phyloP scores from a whole-genome alignment of 2,329 filamentous ascomycete species.

The Coniochaeta ligniaria region DNA sequence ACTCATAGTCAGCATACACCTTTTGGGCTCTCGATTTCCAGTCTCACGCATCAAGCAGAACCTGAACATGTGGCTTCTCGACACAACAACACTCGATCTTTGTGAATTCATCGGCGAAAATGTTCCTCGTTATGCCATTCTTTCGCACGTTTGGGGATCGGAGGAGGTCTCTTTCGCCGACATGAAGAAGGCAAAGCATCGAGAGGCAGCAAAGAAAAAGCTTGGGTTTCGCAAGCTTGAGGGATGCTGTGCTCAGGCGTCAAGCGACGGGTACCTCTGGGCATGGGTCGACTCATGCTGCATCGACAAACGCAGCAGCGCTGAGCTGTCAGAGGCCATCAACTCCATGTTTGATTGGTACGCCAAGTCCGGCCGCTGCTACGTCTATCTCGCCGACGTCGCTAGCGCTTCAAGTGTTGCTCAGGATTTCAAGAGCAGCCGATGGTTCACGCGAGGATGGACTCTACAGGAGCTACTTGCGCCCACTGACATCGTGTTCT shows the following conservation, averaged over 20 bases:
- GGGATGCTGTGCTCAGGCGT: not conserved
- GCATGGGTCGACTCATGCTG: not conserved
- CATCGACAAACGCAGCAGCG: not conserved
- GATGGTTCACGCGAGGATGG: constrained; percentile 6
- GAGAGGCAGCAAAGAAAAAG: not conserved
- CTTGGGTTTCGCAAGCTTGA: not conserved
- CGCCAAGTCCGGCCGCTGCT: not conserved
- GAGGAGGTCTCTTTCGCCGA: not conserved
- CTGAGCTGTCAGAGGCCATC: not conserved
- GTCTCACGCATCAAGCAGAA: too few species aligned
- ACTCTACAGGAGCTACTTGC: constrained; percentile 4
- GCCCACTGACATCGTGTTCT: not conserved
- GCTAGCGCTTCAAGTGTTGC: too few species aligned
- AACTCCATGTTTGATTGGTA: not conserved
- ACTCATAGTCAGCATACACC: too few species aligned
- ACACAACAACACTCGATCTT: not conserved
- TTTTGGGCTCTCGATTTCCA: too few species aligned
- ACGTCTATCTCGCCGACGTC: not conserved
- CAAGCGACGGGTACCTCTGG: not conserved
- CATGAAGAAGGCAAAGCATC: not conserved
- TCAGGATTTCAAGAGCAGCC: not conserved
- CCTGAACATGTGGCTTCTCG: not conserved
- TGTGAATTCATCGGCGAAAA: not conserved
- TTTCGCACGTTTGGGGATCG: not conserved
- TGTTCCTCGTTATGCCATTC: not conserved